These are phyloP conservation scores for Globisporangium rhizosaccharum DNA, from an alignment of 352 stramenopile genomes.

Conservation along the genomic window DNA sequence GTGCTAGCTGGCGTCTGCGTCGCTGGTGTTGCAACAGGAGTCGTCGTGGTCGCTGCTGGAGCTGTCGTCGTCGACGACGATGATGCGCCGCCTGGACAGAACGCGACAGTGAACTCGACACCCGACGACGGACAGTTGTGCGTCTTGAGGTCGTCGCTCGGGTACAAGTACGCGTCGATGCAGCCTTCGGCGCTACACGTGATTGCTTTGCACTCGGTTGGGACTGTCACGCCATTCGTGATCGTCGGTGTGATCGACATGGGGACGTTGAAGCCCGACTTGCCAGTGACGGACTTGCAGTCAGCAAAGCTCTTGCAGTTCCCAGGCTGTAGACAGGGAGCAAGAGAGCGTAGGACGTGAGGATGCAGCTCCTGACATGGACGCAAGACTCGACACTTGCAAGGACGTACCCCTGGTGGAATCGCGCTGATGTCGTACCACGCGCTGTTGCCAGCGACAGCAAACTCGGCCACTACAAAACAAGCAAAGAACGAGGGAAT, in stretches of 20 bases:
- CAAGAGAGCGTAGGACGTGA: background rate
- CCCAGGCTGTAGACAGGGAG: slow-evolving; percentile 13
- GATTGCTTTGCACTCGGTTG: slow-evolving; percentile 27
- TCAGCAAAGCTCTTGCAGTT: slow-evolving; percentile 46
- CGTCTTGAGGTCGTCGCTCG: slow-evolving; percentile 42
- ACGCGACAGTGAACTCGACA: slow-evolving; percentile 33
- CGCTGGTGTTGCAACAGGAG: slow-evolving; percentile 1
- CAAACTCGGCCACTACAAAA: slow-evolving; percentile 35
- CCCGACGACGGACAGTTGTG: slow-evolving; percentile 34
- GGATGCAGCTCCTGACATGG: background rate
- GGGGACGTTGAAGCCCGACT: slow-evolving; percentile 59
- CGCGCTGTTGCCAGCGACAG: slow-evolving; percentile 29
- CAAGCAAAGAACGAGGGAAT: slow-evolving; percentile 1
- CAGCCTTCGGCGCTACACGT: slow-evolving; percentile 31
- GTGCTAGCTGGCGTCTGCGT: slow-evolving; percentile 6
- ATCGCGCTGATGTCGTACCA: slow-evolving; percentile 65
- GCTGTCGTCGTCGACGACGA: slow-evolving; percentile 13
- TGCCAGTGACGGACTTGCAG: slow-evolving; percentile 39
- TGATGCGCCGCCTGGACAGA: slow-evolving; percentile 29
- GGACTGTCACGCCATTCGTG: slow-evolving; percentile 15
- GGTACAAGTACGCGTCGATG: slow-evolving; percentile 45
- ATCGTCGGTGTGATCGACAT: slow-evolving; percentile 43
- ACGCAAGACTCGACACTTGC: background rate
- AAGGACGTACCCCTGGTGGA: slow-evolving; percentile 24
- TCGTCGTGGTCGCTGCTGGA: background rate